phyloP scores from a whole-genome alignment of 176 grass and related monocot genomes.

The Otatea glauca region DNA sequence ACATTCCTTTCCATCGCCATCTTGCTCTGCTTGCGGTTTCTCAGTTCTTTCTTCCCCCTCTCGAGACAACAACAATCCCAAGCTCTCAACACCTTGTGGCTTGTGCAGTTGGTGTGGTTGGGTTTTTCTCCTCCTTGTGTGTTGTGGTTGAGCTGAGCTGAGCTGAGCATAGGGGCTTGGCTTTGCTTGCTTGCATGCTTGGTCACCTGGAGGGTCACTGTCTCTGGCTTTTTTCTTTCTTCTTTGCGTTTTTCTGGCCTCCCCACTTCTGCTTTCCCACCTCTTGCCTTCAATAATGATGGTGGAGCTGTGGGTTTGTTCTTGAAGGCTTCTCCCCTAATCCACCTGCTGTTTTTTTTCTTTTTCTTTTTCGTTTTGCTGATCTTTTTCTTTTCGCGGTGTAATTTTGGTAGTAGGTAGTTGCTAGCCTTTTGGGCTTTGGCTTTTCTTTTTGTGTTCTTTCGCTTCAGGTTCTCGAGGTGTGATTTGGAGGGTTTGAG shows the following conservation, averaged over 20 bases:
- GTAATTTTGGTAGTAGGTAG: conserved; percentile 28
- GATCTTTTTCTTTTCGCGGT: conserved; percentile 11
- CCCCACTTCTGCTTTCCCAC: conserved; percentile 34
- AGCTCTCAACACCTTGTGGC: neutral
- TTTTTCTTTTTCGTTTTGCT: neutral
- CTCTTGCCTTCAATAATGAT: conserved; percentile 28
- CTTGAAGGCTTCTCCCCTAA: conserved; percentile 30
- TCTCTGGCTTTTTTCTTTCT: conserved; percentile 30
- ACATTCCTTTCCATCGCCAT: conserved; percentile 36
- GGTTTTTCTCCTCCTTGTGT: neutral
- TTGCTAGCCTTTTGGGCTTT: conserved; percentile 18
- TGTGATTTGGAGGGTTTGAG: neutral
- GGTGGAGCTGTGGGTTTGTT: conserved; percentile 33
- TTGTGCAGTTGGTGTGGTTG: neutral
- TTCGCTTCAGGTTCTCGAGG: neutral
- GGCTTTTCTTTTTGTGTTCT: no score
- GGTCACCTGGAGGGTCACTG: conserved; percentile 50
- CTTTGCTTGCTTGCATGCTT: conserved; percentile 35
- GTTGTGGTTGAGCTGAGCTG: conserved; percentile 12
- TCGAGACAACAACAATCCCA: neutral
- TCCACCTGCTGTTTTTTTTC: conserved; percentile 13
- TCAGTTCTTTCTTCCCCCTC: neutral
- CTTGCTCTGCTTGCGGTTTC: neutral
- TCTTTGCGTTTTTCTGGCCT: conserved; percentile 28
- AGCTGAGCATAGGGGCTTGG: neutral